Percentiles rank a stretch among this genome's conserved stretches.
phyloP scores from a whole-genome alignment of 495 filamentous ascomycete species.

The Penicillium robsamsonii region DNA sequence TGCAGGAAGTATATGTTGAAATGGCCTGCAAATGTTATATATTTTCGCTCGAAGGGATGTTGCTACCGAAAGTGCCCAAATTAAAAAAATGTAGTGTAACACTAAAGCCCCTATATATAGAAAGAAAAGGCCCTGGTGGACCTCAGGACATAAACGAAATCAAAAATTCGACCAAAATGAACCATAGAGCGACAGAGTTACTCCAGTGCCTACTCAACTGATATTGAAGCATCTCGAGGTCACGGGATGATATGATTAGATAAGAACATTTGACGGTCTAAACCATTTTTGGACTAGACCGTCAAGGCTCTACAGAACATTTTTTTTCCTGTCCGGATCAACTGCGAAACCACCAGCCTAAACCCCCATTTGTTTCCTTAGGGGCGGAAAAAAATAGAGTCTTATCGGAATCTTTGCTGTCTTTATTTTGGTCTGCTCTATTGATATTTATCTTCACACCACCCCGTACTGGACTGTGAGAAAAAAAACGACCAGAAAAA shows the following conservation, averaged over 20 bases:
- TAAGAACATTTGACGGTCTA: conserved; percentile 33
- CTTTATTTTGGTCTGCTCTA: conserved; percentile 2
- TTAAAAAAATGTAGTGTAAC: neutral
- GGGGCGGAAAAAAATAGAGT: conserved; percentile 23
- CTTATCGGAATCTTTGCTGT: conserved; percentile 12
- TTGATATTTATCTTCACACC: neutral
- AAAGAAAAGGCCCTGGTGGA: neutral
- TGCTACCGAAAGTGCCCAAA: neutral
- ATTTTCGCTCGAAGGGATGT: neutral
- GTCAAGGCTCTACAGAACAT: conserved; percentile 44
- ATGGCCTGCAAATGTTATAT: neutral
- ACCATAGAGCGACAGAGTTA: neutral
- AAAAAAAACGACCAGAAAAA: conserved; percentile 10
- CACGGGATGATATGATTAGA: conserved; percentile 42
- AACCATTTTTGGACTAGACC: conserved; percentile 37
- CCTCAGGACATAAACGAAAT: neutral
- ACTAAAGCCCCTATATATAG: neutral
- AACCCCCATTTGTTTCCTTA: conserved; percentile 30
- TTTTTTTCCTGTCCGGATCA: conserved; percentile 45
- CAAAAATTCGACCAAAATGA: neutral
- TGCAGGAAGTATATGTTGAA: neutral
- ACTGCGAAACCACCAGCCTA: conserved; percentile 35
- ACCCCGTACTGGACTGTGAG: conserved; percentile 3
- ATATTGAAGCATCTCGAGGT: conserved; percentile 7
- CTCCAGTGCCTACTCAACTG: neutral